A percentile compares a stretch with the other conserved stretches of the same genome.
These are phyloP conservation scores for Dorcoceras hygrometricum DNA, from an alignment of 257 asterid genomes.

Conservation along the genomic window DNA sequence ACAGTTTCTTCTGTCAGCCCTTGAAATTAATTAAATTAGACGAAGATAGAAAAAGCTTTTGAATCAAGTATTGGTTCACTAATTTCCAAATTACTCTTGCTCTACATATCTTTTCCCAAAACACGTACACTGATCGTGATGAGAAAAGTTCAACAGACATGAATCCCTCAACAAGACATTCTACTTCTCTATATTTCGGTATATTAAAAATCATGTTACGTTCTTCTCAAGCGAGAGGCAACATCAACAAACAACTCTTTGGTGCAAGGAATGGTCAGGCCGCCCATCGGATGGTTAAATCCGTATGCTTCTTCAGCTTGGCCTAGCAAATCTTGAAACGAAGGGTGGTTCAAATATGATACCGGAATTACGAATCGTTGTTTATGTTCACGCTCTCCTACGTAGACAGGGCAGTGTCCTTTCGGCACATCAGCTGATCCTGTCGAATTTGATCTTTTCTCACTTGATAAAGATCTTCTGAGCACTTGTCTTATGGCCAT, in stretches of 20 bases:
- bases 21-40: no score
- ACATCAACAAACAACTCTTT: conserved; percentile 39
- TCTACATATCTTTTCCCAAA: no score
- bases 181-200: neutral
- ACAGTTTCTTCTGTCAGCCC: no score
- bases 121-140: no score
- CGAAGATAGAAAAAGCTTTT: no score
- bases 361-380: conserved; percentile 21
- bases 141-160: no score
- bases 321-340: conserved; percentile 20
- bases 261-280: conserved; percentile 47
- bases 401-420: conserved; percentile 22
- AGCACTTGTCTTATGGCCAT: conserved; percentile 25
- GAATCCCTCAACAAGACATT: no score
- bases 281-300: conserved; percentile 33
- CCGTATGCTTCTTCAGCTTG: conserved; percentile 28
- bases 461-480: conserved; percentile 14
- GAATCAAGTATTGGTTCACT: no score
- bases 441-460: conserved; percentile 11
- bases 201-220: no score
- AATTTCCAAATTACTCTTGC: no score
- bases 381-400: conserved; percentile 12
- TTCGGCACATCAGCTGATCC: conserved; percentile 18
- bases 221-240: conserved; percentile 23
- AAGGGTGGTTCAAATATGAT: conserved; percentile 20